Percentiles rank a stretch among this genome's conserved stretches.
Evolutionary conservation across 768 basidiomycete species (phyloP).

Genomic region (Fomitopsis pulvina): DNA sequence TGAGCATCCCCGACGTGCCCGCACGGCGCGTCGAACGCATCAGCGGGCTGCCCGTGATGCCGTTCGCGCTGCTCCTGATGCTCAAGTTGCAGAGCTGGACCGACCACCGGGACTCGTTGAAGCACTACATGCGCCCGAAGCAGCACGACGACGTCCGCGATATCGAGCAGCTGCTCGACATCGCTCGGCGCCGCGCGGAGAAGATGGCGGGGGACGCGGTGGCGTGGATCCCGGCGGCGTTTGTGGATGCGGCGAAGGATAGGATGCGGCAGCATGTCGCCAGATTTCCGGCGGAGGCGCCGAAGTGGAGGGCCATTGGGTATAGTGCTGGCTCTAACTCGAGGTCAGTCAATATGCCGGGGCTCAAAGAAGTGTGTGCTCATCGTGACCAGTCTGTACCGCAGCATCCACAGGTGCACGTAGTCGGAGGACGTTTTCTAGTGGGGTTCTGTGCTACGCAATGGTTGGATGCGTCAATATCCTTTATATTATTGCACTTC

Average conservation of each 20-base stretch:
- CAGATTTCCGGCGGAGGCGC: neutral
- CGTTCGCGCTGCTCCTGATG: slow-evolving; percentile 21
- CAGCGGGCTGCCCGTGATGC: slow-evolving; percentile 20
- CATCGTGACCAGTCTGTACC: too few species aligned
- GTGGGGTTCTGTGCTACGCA: too few species aligned
- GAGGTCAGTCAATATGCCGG: neutral
- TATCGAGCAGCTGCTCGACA: slow-evolving; percentile 30
- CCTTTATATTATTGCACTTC: too few species aligned
- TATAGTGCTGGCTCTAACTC: neutral
- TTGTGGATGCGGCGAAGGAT: slow-evolving; percentile 3
- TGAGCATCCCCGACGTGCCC: slow-evolving; percentile 21
- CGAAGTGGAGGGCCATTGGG: slow-evolving; percentile 3
- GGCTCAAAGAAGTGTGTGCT: too few species aligned
- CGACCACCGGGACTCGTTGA: slow-evolving; percentile 23
- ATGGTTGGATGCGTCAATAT: too few species aligned
- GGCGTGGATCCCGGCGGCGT: slow-evolving; percentile 12
- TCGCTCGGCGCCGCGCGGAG: slow-evolving; percentile 18
- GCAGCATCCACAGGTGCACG: too few species aligned
- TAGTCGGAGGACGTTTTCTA: too few species aligned
- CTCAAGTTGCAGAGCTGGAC: slow-evolving; percentile 26
- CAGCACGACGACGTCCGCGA: slow-evolving; percentile 33
- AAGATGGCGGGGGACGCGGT: slow-evolving; percentile 3
- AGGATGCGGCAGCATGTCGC: slow-evolving; percentile 7
- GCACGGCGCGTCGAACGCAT: slow-evolving; percentile 3
- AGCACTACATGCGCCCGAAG: slow-evolving; percentile 28